Evolutionary conservation across 768 basidiomycete genomes (phyloP), one percentile per base, ranked within the genome.

Genomic region (Phylloporus rhodoxanthus): DNA sequence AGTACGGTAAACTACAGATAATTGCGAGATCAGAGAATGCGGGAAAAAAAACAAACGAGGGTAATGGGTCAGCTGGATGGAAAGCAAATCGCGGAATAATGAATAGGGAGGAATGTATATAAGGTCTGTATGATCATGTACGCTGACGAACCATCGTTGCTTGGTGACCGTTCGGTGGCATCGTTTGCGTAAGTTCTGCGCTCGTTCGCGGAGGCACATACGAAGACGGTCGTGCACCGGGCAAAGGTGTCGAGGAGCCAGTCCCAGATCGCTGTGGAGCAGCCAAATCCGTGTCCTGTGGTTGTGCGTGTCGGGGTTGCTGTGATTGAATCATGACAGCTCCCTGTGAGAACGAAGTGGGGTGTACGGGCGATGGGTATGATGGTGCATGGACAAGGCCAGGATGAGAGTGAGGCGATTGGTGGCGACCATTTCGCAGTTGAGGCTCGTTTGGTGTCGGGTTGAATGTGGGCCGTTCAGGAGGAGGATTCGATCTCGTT

Each of bases 1-100:
- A 56, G 60, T 67, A 72, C 74, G 70, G 70, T 81, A 78, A 75
- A 81, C 70, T 81, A 82, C 81, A 82, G 69, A 76, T 76, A 70
- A 71, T 48, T 77, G 73, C 66, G 69, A 74, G 72, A 70, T 70
- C 69, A 62, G 54, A 61, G 57, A 54, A 65, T 68, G 63, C 56
- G 54, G 57, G 33, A 36, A 17, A 53, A 63, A 60, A 54, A 45
- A 53, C 19, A 57, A 63, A 66, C 43, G 60, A 63, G 53, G 54
- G 62, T 58, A 51, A 39, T 52, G 36, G 48, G 60, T 63, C 61
- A 67, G 61, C 42, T 47, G 63, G 42, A 47, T 59, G 50, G 41
- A 52, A 47, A 66, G 59, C 60, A 65, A 50, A 48, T 60, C 42
- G 38, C 28, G 45, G 47, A 45, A 40, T 50, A 61, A 59, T 46